Evolutionary conservation across 139 green algal genomes (phyloP).

Genomic region (Edaphochlamys debaryana): DNA sequence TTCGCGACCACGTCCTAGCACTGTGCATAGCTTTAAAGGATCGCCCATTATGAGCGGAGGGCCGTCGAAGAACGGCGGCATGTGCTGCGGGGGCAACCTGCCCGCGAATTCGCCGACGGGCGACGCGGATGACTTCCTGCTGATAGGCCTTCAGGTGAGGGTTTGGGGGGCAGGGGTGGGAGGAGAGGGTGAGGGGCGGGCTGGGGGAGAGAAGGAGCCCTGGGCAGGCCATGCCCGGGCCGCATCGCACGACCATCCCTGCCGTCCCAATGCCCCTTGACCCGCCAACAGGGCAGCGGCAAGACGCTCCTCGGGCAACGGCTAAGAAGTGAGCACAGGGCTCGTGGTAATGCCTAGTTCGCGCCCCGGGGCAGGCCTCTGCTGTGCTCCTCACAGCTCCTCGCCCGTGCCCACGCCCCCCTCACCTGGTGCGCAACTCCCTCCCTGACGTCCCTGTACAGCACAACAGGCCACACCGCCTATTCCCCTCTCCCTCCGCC

Average conservation of each 20-base stretch:
- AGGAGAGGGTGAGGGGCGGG: no score
- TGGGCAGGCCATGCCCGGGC: no score
- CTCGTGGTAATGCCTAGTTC: no score
- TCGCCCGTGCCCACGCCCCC: no score
- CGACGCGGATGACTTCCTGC: constrained; percentile 9
- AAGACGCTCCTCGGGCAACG: constrained; percentile 16
- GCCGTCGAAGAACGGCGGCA: no score
- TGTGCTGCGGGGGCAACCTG: neutral
- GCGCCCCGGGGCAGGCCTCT: no score
- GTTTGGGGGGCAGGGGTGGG: no score
- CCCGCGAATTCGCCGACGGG: neutral
- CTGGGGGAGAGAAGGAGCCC: neutral
- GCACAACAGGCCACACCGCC: neutral
- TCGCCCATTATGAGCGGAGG: no score
- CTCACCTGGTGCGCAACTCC: no score
- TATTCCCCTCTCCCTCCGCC: neutral
- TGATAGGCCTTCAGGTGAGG: constrained; percentile 10
- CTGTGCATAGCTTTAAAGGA: neutral
- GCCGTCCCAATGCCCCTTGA: neutral
- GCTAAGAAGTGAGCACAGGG: constrained; percentile 1
- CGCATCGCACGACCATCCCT: neutral
- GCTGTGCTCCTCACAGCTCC: no score
- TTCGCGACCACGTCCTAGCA: neutral
- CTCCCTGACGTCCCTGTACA: no score
- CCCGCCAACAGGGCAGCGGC: constrained; percentile 6